Conservation (phyloP, 2,329 filamentous ascomycete genomes). For the Venturia effusa region DNA sequence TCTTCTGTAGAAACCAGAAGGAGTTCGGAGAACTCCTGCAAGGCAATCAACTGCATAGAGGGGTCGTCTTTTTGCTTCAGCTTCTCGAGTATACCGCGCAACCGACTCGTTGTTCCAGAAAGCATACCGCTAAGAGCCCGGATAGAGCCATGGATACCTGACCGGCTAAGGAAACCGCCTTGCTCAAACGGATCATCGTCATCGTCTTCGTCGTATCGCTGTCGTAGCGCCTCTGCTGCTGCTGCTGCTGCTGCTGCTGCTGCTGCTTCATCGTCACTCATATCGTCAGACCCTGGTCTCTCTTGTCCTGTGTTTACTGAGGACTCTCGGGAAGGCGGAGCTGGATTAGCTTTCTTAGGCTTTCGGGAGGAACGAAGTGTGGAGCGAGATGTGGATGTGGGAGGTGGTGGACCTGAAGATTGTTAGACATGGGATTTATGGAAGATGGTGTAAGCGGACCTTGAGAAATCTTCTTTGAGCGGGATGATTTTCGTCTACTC, state of each 20-base stretch:
- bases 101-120: slow-evolving; percentile 50
- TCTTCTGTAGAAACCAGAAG: slow-evolving; percentile 93
- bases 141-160: slow-evolving; percentile 65
- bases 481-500: slow-evolving; percentile 64
- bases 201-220: slow-evolving; percentile 33
- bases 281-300: not conserved
- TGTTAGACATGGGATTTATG: slow-evolving; percentile 19
- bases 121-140: slow-evolving; percentile 87
- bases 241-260: too few relatives aligned
- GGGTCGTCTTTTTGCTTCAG: slow-evolving; percentile 76
- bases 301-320: not conserved
- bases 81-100: slow-evolving; percentile 50
- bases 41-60: slow-evolving; percentile 78
- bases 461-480: slow-evolving; percentile 55
- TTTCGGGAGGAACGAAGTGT: slow-evolving; percentile 8
- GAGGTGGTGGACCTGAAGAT: slow-evolving; percentile 14
- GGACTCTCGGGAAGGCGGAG: slow-evolving; percentile 21
- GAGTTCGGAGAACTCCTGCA: slow-evolving; percentile 89
- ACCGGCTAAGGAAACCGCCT: slow-evolving; percentile 53
- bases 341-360: slow-evolving; percentile 12
- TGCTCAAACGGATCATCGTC: slow-evolving; percentile 48
- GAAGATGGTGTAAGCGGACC: slow-evolving; percentile 27
- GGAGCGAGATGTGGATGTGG: slow-evolving; percentile 11
- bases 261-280: slow-evolving; percentile 43
- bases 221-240: slow-evolving; percentile 54